Percentiles rank a stretch among this genome's conserved stretches.
phyloP scores from a whole-genome alignment of 2,329 filamentous ascomycete species.

The Elsinoe australis region DNA sequence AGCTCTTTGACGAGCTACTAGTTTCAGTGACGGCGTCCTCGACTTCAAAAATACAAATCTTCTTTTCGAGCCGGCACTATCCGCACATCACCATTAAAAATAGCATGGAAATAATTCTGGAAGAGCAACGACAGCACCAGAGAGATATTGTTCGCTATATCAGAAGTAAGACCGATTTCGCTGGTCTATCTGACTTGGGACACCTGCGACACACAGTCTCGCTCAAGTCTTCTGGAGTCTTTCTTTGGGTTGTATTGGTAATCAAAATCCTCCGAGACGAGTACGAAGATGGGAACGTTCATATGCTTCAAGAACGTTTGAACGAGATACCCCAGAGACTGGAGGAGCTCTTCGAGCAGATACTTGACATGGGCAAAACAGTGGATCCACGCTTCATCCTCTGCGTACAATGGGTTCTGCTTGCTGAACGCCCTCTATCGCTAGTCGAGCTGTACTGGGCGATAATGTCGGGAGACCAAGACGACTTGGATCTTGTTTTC shows the following conservation, averaged over 20 bases:
- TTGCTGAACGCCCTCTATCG: constrained; percentile 37
- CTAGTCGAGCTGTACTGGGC: constrained; percentile 43
- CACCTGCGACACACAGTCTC: constrained; percentile 30
- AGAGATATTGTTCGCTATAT: constrained; percentile 33
- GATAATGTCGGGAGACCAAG: constrained; percentile 29
- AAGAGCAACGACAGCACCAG: constrained; percentile 31
- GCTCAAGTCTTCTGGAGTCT: constrained; percentile 37
- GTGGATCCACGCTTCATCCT: constrained; percentile 30
- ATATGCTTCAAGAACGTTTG: constrained; percentile 30
- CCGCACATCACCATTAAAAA: constrained; percentile 33
- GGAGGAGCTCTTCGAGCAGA: constrained; percentile 44
- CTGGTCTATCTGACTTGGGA: constrained; percentile 21
- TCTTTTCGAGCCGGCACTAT: constrained; percentile 41
- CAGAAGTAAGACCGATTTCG: constrained; percentile 25
- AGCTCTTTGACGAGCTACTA: constrained; percentile 27
- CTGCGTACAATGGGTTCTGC: constrained; percentile 51
- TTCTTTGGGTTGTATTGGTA: constrained; percentile 42
- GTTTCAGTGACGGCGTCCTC: constrained; percentile 23
- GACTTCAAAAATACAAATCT: constrained; percentile 28
- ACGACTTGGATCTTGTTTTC: background rate
- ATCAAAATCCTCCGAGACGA: constrained; percentile 41
- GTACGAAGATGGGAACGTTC: constrained; percentile 27
- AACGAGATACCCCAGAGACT: constrained; percentile 37
- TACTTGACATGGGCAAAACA: constrained; percentile 30
- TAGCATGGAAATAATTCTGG: constrained; percentile 29